A percentile compares a stretch with the other conserved stretches of the same genome.
These are phyloP conservation scores for Moesziomyces antarcticus DNA, from an alignment of 1,284 basidiomycete genomes.

Conservation along the genomic window DNA sequence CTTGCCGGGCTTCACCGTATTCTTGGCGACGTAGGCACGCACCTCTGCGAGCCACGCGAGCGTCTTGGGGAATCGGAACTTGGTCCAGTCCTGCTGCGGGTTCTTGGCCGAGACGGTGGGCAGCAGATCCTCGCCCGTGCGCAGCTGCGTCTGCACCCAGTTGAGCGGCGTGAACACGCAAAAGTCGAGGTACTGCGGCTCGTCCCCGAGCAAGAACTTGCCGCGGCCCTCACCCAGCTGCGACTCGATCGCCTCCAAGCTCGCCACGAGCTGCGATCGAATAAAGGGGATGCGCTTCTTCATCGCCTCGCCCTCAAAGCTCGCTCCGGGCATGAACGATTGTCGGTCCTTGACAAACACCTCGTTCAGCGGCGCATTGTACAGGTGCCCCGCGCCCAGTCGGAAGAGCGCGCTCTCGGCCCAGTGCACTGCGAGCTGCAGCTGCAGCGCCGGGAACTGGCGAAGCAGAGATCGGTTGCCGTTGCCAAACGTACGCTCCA, in stretches of 20 bases:
- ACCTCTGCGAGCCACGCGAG: slow-evolving; percentile 27
- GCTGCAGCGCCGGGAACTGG: slow-evolving; percentile 19
- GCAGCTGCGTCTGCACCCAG: slow-evolving; percentile 44
- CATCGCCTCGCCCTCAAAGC: slow-evolving; percentile 28
- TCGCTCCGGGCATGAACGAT: slow-evolving; percentile 26
- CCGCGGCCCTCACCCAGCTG: slow-evolving; percentile 10
- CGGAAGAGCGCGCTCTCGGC: slow-evolving; percentile 29
- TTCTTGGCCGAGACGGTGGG: slow-evolving; percentile 25
- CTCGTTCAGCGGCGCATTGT: slow-evolving; percentile 27
- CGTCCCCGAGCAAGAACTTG: slow-evolving; percentile 23
- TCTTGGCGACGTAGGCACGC: slow-evolving; percentile 16
- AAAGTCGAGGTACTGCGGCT: slow-evolving; percentile 37
- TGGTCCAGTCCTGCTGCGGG: slow-evolving; percentile 18
- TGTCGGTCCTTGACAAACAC: slow-evolving; percentile 30
- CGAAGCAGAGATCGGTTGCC: slow-evolving; percentile 14
- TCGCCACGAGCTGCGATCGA: slow-evolving; percentile 22
- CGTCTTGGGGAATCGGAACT: slow-evolving; percentile 27
- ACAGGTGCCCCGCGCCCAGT: slow-evolving; percentile 35
- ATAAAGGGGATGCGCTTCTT: slow-evolving; percentile 28
- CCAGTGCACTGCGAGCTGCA: slow-evolving; percentile 43
- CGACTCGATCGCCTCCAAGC: slow-evolving; percentile 29
- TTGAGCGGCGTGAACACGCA: slow-evolving; percentile 36
- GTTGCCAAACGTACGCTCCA: slow-evolving; percentile 32
- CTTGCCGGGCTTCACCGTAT: slow-evolving; percentile 26
- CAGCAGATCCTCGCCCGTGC: slow-evolving; percentile 31